Percentiles rank a stretch among this genome's conserved stretches.
Conservation (phyloP, 805 yeast genomes). For the Yamadazyma insecticola region DNA sequence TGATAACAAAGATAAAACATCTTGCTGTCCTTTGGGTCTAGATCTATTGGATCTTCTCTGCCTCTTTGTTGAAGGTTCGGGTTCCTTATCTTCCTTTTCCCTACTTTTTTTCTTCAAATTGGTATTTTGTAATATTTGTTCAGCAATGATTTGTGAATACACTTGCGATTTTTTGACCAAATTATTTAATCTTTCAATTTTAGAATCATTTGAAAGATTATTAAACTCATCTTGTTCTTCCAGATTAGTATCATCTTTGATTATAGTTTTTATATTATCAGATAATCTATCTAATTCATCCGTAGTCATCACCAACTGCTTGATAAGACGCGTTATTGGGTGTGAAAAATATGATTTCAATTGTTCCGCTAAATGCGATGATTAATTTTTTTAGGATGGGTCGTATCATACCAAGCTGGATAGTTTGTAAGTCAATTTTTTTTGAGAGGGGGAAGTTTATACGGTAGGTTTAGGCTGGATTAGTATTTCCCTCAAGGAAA, state of each 20-base stretch:
- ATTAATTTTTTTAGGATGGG: too few species aligned
- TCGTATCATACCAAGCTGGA: too few species aligned
- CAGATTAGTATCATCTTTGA: background rate
- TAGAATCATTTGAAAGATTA: constrained; percentile 46
- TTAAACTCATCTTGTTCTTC: constrained; percentile 34
- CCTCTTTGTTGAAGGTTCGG: constrained; percentile 7
- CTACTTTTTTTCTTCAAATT: constrained; percentile 15
- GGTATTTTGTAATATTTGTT: constrained; percentile 53
- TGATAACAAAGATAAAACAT: constrained; percentile 5
- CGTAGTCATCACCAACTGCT: too few species aligned
- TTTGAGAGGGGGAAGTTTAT: too few species aligned
- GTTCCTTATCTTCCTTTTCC: background rate
- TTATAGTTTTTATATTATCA: too few species aligned
- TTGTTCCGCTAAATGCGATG: too few species aligned
- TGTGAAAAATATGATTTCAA: too few species aligned
- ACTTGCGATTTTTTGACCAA: constrained; percentile 85
- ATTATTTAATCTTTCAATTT: constrained; percentile 62
- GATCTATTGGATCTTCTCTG: constrained; percentile 5
- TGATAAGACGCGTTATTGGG: too few species aligned
- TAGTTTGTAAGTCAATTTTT: too few species aligned
- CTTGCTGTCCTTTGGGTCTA: constrained; percentile 10
- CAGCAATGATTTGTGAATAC: constrained; percentile 81
- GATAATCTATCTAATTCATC: too few species aligned
- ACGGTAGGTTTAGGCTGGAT: too few species aligned
- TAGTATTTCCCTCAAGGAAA: too few species aligned